Conservation (phyloP, 2,329 filamentous ascomycete species). For the Aureobasidium zeae region DNA sequence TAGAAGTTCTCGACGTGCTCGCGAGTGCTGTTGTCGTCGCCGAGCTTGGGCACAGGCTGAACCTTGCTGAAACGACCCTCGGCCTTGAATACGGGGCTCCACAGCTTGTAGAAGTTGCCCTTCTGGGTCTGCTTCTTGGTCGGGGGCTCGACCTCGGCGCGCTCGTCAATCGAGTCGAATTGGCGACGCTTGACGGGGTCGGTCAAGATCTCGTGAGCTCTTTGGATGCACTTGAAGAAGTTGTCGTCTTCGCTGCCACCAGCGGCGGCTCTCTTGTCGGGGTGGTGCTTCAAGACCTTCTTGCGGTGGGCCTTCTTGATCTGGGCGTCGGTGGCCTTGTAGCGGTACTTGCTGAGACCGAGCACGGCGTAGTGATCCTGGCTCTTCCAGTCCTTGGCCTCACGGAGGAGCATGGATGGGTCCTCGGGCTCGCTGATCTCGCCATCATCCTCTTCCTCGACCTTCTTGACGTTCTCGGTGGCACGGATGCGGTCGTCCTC, state of each 20-base stretch:
- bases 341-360: constrained; percentile 85
- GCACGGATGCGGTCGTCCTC: constrained; percentile 98
- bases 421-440: constrained; percentile 94
- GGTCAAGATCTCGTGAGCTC: constrained; percentile 85
- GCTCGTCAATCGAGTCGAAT: constrained; percentile 93
- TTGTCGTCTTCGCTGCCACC: constrained; percentile 85
- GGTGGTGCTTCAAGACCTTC: constrained; percentile 98
- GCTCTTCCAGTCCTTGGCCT: constrained; percentile 98
- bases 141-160: constrained; percentile 83
- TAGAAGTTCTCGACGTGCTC: constrained; percentile 93
- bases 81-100: constrained; percentile 80
- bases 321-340: constrained; percentile 88
- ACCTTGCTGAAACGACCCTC: constrained; percentile 88
- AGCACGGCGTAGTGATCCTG: constrained; percentile 99
- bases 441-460: constrained; percentile 80
- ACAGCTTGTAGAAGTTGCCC: constrained; percentile 86
- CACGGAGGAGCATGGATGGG: constrained; percentile 78
- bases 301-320: constrained; percentile 99
- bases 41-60: constrained; percentile 80
- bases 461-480: constrained; percentile 87
- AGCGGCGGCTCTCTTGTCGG: constrained; percentile 93
- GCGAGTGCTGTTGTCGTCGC: constrained; percentile 72
- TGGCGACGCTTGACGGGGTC: constrained; percentile 89
- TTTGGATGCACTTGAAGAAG: constrained; percentile 99
- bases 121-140: constrained; percentile 74